A percentile compares a stretch with the other conserved stretches of the same genome.
These are phyloP conservation scores for Phascolomyces articulosus DNA, from an alignment of 371 early-diverging fungal species.

Conservation along the genomic window DNA sequence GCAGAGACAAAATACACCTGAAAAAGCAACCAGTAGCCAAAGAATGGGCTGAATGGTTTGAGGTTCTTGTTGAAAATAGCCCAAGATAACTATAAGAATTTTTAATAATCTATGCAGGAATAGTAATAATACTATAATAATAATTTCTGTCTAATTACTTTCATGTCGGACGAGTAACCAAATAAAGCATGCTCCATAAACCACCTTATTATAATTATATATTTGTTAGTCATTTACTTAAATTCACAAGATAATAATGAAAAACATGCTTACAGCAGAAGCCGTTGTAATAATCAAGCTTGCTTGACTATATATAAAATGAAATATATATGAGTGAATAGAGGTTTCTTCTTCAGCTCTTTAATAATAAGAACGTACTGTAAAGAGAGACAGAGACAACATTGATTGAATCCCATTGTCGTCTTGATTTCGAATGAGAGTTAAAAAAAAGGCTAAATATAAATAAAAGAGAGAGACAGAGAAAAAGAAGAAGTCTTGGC, in stretches of 20 bases:
- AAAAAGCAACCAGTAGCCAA: neutral
- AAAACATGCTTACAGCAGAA: neutral
- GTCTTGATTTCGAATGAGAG: neutral
- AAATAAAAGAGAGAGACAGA: neutral
- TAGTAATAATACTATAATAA: neutral
- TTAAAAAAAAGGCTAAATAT: neutral
- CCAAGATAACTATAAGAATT: neutral
- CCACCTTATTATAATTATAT: neutral
- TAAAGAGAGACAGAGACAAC: constrained; percentile 8
- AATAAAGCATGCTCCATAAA: constrained; percentile 7
- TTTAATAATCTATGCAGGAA: neutral
- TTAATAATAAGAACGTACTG: neutral
- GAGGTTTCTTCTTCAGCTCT: too few relatives aligned
- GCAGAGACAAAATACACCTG: constrained; percentile 1
- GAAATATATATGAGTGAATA: neutral
- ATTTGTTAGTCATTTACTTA: too few relatives aligned
- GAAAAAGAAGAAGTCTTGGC: constrained; percentile 2
- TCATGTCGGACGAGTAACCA: constrained; percentile 10
- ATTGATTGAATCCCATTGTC: neutral
- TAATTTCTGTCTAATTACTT: constrained; percentile 5
- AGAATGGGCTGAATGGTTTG: neutral
- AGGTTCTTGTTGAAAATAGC: neutral
- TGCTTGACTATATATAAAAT: neutral
- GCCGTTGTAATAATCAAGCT: neutral
- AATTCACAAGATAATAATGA: neutral